Evolutionary conservation across 345 rosid species (phyloP).

Genomic region (Trapa bicornis): DNA sequence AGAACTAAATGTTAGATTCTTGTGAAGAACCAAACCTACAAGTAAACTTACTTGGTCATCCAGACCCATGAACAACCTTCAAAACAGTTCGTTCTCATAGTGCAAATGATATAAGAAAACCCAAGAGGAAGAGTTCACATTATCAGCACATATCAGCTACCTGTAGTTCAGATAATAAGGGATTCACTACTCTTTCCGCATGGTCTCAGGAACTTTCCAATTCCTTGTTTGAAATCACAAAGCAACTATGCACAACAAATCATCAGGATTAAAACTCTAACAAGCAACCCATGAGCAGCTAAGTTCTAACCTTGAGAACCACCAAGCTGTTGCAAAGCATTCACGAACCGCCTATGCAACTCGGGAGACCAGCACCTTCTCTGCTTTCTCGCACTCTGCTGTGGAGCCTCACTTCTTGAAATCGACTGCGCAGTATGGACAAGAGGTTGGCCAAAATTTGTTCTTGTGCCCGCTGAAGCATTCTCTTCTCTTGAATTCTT

Average conservation of each 20-base stretch:
- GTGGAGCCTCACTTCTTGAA: conserved; percentile 24
- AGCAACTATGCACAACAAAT: neutral
- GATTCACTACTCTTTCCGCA: neutral
- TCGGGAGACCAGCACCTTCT: conserved; percentile 94
- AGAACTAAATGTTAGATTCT: neutral
- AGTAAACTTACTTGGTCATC: neutral
- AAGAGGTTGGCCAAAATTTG: conserved; percentile 29
- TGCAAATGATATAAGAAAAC: neutral
- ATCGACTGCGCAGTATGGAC: conserved; percentile 24
- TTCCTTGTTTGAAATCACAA: neutral
- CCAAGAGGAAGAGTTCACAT: neutral
- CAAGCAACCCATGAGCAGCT: neutral
- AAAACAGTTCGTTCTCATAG: neutral
- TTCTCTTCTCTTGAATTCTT: conserved; percentile 48
- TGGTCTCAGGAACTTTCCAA: neutral
- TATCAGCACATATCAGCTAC: neutral
- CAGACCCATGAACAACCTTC: neutral
- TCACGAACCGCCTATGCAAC: conserved; percentile 69
- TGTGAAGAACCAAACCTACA: neutral
- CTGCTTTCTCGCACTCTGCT: conserved; percentile 61
- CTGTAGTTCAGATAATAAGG: neutral
- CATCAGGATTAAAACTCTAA: neutral
- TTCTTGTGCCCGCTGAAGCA: conserved; percentile 29
- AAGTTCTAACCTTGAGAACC: conserved; percentile 66
- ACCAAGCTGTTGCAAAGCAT: conserved; percentile 80